Conservation (phyloP, 2,329 filamentous ascomycete genomes). For the Tympanopsis confertula region DNA sequence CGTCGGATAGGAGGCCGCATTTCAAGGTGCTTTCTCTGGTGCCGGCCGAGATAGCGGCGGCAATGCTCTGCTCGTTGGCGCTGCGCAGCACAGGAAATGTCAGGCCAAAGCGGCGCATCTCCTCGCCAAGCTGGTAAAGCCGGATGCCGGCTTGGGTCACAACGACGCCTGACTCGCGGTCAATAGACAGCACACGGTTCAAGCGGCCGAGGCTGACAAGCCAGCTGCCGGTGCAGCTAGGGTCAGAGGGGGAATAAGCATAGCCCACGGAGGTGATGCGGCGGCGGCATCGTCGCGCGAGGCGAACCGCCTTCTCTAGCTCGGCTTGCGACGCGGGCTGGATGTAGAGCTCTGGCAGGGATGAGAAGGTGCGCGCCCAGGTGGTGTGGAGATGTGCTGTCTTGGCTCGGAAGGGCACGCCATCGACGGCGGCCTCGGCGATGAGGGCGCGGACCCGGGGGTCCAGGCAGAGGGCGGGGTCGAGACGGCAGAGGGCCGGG, state of each 20-base stretch:
- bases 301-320: constrained; percentile 54
- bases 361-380: constrained; percentile 64
- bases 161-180: constrained; percentile 45
- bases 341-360: constrained; percentile 58
- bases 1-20: constrained; percentile 55
- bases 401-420: constrained; percentile 51
- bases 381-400: constrained; percentile 54
- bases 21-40: constrained; percentile 60
- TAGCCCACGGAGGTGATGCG: constrained; percentile 58
- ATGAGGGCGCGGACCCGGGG: constrained; percentile 32
- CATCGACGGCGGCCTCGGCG: constrained; percentile 44
- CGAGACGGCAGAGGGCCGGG: no score
- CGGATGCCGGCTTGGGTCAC: constrained; percentile 58
- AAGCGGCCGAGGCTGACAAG: constrained; percentile 61
- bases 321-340: constrained; percentile 51
- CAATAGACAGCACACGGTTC: constrained; percentile 39
- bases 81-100: constrained; percentile 61
- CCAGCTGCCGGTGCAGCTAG: constrained; percentile 64
- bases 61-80: constrained; percentile 61
- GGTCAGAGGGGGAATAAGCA: constrained; percentile 57
- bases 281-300: constrained; percentile 54
- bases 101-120: constrained; percentile 47
- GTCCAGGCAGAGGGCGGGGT: no score
- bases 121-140: constrained; percentile 46
- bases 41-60: constrained; percentile 58